These are phyloP conservation scores for Diaporthe citrichinensis DNA, from an alignment of 2,329 filamentous ascomycete genomes.

Conservation along the genomic window DNA sequence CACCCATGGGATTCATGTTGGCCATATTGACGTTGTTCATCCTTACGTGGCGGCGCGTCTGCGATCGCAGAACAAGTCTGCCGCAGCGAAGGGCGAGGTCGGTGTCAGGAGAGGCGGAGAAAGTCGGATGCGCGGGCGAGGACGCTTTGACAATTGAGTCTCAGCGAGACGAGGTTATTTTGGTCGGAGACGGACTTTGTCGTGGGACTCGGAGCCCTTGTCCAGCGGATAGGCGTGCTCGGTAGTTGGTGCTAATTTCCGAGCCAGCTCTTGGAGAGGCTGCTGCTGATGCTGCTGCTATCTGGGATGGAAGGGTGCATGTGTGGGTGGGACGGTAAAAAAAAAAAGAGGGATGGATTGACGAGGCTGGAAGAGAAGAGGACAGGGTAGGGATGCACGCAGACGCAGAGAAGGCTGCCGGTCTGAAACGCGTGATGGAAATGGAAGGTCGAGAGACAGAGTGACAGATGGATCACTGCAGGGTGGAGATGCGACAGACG, in stretches of 20 bases:
- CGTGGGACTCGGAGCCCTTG: constrained; percentile 33
- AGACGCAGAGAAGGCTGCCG: constrained; percentile 10
- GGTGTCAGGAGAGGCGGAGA: constrained; percentile 36
- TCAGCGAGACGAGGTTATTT: constrained; percentile 29
- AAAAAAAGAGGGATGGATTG: constrained; percentile 28
- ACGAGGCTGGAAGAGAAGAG: constrained; percentile 22
- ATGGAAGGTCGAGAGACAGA: constrained; percentile 27
- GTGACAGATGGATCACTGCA: constrained; percentile 32
- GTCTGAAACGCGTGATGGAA: constrained; percentile 39
- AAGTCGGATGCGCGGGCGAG: constrained; percentile 27
- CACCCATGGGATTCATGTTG: constrained; percentile 76
- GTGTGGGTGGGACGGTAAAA: constrained; percentile 9
- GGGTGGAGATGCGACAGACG: constrained; percentile 35
- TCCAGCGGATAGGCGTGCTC: constrained; percentile 35
- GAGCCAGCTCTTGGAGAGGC: constrained; percentile 41
- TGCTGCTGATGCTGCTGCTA: constrained; percentile 13
- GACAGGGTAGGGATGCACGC: constrained; percentile 24
- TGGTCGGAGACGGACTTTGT: constrained; percentile 31
- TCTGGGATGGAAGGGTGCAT: constrained; percentile 24
- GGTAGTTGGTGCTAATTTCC: constrained; percentile 32
- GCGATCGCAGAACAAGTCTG: constrained; percentile 57
- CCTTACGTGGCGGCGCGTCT: constrained; percentile 46
- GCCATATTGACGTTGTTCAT: constrained; percentile 79
- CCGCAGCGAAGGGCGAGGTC: constrained; percentile 42
- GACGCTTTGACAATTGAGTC: constrained; percentile 32